Conservation (phyloP, 345 rosid species). For the Moricandia moricandioides region DNA sequence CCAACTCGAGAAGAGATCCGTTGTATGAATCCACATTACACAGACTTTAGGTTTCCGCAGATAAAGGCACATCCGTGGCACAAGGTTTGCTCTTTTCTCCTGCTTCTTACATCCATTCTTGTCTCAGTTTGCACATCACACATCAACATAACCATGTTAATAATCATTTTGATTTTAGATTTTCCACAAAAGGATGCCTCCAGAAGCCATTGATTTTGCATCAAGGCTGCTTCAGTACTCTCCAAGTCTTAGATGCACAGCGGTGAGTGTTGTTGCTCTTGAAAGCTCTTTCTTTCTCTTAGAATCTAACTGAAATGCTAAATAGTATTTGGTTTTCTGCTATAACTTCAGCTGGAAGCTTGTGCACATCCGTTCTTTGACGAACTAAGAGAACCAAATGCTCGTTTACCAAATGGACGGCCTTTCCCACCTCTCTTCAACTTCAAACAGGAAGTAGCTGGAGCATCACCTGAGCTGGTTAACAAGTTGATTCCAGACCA, state of each 20-base stretch:
- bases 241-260: conserved; percentile 81
- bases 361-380: conserved; percentile 71
- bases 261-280: conserved; percentile 47
- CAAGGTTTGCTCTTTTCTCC: conserved; percentile 44
- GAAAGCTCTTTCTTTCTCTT: not conserved
- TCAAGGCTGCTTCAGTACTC: conserved; percentile 83
- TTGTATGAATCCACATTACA: conserved; percentile 92
- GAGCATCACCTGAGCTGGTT: conserved; percentile 68
- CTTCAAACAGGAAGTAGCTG: conserved; percentile 72
- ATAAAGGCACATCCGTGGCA: conserved; percentile 95
- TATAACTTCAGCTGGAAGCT: conserved; percentile 51
- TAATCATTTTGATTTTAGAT: conserved; percentile 37
- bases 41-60: conserved; percentile 86
- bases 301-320: not conserved
- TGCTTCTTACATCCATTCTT: not conserved
- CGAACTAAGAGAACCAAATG: conserved; percentile 61
- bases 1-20: conserved; percentile 94
- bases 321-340: not conserved
- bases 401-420: conserved; percentile 57
- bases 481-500: conserved; percentile 86
- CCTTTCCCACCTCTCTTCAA: conserved; percentile 62
- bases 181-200: conserved; percentile 87
- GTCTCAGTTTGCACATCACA: not conserved
- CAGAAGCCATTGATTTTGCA: conserved; percentile 84
- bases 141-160: not conserved